phyloP scores from a whole-genome alignment of 106 monocot genomes.

The Triglochin maritima region DNA sequence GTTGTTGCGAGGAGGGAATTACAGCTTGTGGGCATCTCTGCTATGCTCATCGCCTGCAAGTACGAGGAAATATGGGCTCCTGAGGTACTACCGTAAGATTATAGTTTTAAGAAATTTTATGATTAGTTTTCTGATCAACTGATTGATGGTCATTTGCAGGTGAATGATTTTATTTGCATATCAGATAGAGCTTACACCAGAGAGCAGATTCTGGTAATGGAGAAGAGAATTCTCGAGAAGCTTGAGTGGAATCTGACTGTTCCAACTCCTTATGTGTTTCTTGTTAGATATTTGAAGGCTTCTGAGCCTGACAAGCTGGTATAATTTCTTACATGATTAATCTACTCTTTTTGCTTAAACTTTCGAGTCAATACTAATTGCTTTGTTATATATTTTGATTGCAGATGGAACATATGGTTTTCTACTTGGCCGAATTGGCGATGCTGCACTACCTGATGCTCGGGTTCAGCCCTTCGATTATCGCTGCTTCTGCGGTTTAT shows the following conservation, averaged over 20 bases:
- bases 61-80: slow-evolving; percentile 84
- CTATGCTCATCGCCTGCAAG: slow-evolving; percentile 77
- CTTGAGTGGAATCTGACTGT: slow-evolving; percentile 64
- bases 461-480: too few relatives aligned
- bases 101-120: neutral
- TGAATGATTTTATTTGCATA: slow-evolving; percentile 57
- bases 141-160: slow-evolving; percentile 7
- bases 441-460: too few relatives aligned
- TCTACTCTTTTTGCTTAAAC: too few relatives aligned
- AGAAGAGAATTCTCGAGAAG: slow-evolving; percentile 50
- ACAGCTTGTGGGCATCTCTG: slow-evolving; percentile 58
- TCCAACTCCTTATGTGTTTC: slow-evolving; percentile 58
- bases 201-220: slow-evolving; percentile 36
- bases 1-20: slow-evolving; percentile 37
- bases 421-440: too few relatives aligned
- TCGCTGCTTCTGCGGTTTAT: too few relatives aligned
- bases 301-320: slow-evolving; percentile 40
- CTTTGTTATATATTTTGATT: neutral
- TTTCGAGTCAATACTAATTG: neutral
- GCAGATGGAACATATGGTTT: neutral
- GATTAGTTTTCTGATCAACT: too few relatives aligned
- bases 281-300: slow-evolving; percentile 49
- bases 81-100: slow-evolving; percentile 16
- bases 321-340: neutral
- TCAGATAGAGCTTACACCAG: slow-evolving; percentile 46